phyloP scores from a whole-genome alignment of 1,284 basidiomycete species.

The Ceratobasidium theobromae region DNA sequence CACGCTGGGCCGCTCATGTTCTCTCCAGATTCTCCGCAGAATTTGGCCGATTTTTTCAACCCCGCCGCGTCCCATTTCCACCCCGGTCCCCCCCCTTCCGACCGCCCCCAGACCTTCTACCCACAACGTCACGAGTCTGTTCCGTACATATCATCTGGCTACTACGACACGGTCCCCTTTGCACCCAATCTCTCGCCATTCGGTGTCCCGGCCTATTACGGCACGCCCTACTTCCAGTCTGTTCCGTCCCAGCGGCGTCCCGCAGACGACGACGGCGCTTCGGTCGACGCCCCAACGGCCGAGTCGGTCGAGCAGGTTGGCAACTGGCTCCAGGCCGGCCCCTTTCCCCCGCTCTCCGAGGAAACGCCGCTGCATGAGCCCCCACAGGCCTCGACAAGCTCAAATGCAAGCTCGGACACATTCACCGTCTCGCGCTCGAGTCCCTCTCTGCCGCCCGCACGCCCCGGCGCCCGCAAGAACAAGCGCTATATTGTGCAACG shows the following conservation, averaged over 20 bases:
- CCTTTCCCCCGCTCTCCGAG: conserved; percentile 19
- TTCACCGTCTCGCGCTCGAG: conserved; percentile 15
- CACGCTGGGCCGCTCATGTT: neutral
- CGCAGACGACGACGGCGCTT: conserved; percentile 19
- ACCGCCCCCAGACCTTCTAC: conserved; percentile 1
- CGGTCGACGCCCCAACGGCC: conserved; percentile 12
- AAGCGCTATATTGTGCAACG: conserved; percentile 29
- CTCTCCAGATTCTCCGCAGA: conserved; percentile 20
- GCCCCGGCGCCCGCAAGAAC: conserved; percentile 24
- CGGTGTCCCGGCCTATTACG: conserved; percentile 15
- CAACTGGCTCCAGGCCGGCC: conserved; percentile 28
- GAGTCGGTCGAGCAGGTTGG: conserved; percentile 11
- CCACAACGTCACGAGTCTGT: neutral
- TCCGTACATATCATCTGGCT: conserved; percentile 8
- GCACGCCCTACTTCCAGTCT: conserved; percentile 7
- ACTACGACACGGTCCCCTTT: conserved; percentile 5
- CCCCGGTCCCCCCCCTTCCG: conserved; percentile 19
- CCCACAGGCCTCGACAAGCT: conserved; percentile 24
- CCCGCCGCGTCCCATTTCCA: conserved; percentile 16
- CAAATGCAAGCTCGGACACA: conserved; percentile 25
- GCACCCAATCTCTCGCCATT: conserved; percentile 3
- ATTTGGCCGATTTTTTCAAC: conserved; percentile 30
- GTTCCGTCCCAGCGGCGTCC: conserved; percentile 21
- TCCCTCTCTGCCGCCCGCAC: conserved; percentile 18
- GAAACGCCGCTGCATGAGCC: conserved; percentile 7